A percentile compares a stretch with the other conserved stretches of the same genome.
These are phyloP conservation scores for Aspergillus novofumigatus DNA, from an alignment of 2,329 filamentous ascomycete species.

Conservation along the genomic window DNA sequence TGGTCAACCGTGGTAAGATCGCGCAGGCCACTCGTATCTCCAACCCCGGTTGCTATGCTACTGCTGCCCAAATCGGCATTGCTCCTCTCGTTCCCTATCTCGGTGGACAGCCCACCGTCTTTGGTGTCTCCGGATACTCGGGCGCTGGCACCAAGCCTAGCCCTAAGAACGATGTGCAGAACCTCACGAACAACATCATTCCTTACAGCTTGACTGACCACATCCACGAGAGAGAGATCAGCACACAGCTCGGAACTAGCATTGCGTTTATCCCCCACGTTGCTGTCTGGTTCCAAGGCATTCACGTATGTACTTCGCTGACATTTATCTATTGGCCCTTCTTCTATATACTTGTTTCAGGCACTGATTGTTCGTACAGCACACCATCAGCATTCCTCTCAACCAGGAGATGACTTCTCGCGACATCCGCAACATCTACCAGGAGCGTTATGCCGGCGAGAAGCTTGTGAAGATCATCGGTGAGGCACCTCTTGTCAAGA, in stretches of 20 bases:
- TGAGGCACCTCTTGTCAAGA: slow-evolving; percentile 79
- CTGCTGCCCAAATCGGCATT: slow-evolving; percentile 84
- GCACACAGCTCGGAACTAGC: slow-evolving; percentile 65
- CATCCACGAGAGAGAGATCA: slow-evolving; percentile 91
- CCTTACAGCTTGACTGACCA: slow-evolving; percentile 90
- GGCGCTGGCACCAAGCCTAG: slow-evolving; percentile 92
- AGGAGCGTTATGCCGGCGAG: slow-evolving; percentile 93
- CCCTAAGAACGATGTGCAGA: slow-evolving; percentile 84
- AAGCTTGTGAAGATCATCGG: slow-evolving; percentile 90
- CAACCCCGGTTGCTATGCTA: slow-evolving; percentile 95
- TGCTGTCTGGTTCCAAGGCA: slow-evolving; percentile 95
- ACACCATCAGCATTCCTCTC: slow-evolving; percentile 86
- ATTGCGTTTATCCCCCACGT: slow-evolving; percentile 92
- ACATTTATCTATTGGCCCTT: not conserved
- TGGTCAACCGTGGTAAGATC: slow-evolving; percentile 72
- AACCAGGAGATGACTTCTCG: slow-evolving; percentile 82
- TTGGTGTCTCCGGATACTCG: slow-evolving; percentile 90
- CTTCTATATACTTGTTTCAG: not conserved
- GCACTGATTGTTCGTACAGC: slow-evolving; percentile 41
- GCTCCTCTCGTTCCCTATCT: slow-evolving; percentile 75
- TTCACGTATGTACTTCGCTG: slow-evolving; percentile 52
- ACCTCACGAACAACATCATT: slow-evolving; percentile 81
- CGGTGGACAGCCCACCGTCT: slow-evolving; percentile 73
- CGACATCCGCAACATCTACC: slow-evolving; percentile 90
- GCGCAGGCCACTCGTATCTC: slow-evolving; percentile 75